These are phyloP conservation scores for Aspergillus udagawae DNA, from an alignment of 2,329 filamentous ascomycete species.

Conservation along the genomic window DNA sequence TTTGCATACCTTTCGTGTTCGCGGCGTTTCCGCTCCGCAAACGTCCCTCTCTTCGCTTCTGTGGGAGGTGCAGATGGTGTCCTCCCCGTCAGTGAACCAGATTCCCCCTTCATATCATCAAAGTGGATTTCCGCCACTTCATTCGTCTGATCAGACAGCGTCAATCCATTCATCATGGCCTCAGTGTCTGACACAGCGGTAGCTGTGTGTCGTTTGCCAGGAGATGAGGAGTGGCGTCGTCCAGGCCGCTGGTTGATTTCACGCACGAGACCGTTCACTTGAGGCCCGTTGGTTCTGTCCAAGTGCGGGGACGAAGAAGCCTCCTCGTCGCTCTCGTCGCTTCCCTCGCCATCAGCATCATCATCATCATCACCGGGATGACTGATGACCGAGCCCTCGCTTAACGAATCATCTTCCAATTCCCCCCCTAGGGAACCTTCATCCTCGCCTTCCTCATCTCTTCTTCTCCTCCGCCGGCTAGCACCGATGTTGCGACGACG, in stretches of 20 bases:
- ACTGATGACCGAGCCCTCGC: constrained; percentile 56
- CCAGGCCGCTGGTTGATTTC: constrained; percentile 26
- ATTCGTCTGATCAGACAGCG: constrained; percentile 38
- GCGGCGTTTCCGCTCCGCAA: constrained; percentile 68
- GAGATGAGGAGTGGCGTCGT: constrained; percentile 31
- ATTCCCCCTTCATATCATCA: constrained; percentile 40
- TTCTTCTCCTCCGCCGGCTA: constrained; percentile 41
- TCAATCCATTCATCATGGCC: constrained; percentile 58
- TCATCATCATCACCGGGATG: constrained; percentile 54
- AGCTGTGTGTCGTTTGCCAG: constrained; percentile 29
- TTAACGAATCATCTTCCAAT: constrained; percentile 59
- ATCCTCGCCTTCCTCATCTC: constrained; percentile 48
- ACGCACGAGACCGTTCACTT: constrained; percentile 26
- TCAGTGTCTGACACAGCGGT: constrained; percentile 53
- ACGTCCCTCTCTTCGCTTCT: constrained; percentile 49
- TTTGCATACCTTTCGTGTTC: constrained; percentile 90
- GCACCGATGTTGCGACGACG: constrained; percentile 42
- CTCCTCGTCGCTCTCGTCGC: constrained; percentile 55
- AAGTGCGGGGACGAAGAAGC: constrained; percentile 25
- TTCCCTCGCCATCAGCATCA: constrained; percentile 57
- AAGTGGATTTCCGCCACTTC: constrained; percentile 48
- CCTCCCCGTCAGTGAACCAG: constrained; percentile 25
- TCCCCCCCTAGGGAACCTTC: constrained; percentile 48
- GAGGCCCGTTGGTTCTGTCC: constrained; percentile 19
- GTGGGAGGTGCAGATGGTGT: constrained; percentile 39